These are phyloP conservation scores for Aspergillus ostianus DNA, from an alignment of 495 filamentous ascomycete genomes.

Conservation along the genomic window DNA sequence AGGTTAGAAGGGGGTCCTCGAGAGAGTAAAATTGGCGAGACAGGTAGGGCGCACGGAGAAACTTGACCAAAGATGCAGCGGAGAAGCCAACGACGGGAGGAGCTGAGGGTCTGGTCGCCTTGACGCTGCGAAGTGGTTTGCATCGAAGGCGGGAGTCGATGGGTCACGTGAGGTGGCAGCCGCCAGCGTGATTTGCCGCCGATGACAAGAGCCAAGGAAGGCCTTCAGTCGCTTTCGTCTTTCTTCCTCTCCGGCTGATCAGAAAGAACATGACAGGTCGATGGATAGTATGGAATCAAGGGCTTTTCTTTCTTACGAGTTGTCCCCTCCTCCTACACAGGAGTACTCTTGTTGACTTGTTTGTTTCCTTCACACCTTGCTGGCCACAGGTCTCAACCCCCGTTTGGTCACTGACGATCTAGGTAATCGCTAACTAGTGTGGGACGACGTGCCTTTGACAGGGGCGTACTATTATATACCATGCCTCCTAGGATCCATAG, in stretches of 20 bases:
- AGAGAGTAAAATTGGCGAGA: conserved; percentile 5
- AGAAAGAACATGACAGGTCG: conserved; percentile 1
- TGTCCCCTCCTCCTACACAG: too few relatives aligned
- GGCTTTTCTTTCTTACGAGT: too few relatives aligned
- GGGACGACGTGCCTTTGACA: neutral
- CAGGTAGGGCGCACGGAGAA: conserved; percentile 14
- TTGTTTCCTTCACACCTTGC: too few relatives aligned
- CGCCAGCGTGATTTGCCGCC: conserved; percentile 25
- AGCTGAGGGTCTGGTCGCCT: conserved; percentile 18
- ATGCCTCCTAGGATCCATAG: neutral
- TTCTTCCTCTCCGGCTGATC: too few relatives aligned
- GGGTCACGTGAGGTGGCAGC: conserved; percentile 30
- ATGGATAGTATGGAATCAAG: too few relatives aligned
- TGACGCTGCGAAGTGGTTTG: conserved; percentile 40
- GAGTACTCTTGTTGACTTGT: too few relatives aligned
- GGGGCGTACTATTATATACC: neutral
- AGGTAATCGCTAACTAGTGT: neutral
- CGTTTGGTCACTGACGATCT: neutral
- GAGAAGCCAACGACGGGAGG: conserved; percentile 17
- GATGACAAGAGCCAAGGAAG: conserved; percentile 31
- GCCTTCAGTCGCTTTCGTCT: conserved; percentile 4
- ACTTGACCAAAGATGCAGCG: conserved; percentile 15
- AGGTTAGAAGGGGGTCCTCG: conserved; percentile 16
- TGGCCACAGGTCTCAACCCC: too few relatives aligned
- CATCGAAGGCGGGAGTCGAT: conserved; percentile 44